Conservation (phyloP, 345 rosid species). For the Gossypium thurberi region DNA sequence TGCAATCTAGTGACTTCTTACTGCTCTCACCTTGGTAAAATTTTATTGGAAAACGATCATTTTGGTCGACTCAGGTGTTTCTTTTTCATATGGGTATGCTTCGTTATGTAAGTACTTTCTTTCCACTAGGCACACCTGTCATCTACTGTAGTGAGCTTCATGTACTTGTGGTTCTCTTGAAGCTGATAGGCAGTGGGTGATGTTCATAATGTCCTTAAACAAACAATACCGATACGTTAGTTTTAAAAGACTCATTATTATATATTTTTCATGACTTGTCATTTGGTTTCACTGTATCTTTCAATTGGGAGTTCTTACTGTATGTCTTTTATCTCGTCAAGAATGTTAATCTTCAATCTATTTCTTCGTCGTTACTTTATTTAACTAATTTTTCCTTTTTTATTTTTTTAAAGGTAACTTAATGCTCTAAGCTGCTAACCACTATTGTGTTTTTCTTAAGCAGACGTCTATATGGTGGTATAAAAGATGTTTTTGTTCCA, state of each 20-base stretch:
- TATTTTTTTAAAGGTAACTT: neutral
- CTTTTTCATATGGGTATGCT: neutral
- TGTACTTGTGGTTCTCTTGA: neutral
- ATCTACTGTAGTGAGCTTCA: neutral
- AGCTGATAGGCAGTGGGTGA: neutral
- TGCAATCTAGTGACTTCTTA: too few relatives aligned
- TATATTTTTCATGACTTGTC: neutral
- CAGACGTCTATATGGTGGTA: slow-evolving; percentile 71
- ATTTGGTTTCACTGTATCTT: neutral
- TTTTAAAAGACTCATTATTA: neutral
- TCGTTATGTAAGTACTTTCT: neutral
- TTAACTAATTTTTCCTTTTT: neutral
- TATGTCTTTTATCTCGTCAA: slow-evolving; percentile 8
- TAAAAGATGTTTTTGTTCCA: slow-evolving; percentile 81
- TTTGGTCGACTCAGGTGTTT: neutral
- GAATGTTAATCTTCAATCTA: neutral
- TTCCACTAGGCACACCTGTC: neutral
- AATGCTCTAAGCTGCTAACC: neutral
- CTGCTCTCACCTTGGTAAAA: neutral
- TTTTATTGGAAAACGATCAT: neutral
- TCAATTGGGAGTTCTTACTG: neutral
- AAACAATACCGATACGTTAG: neutral
- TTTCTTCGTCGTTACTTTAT: neutral
- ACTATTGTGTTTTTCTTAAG: slow-evolving; percentile 10
- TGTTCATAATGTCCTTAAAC: neutral